These are phyloP conservation scores for Begonia peltatifolia DNA, from an alignment of 306 rosid species.

Conservation along the genomic window DNA sequence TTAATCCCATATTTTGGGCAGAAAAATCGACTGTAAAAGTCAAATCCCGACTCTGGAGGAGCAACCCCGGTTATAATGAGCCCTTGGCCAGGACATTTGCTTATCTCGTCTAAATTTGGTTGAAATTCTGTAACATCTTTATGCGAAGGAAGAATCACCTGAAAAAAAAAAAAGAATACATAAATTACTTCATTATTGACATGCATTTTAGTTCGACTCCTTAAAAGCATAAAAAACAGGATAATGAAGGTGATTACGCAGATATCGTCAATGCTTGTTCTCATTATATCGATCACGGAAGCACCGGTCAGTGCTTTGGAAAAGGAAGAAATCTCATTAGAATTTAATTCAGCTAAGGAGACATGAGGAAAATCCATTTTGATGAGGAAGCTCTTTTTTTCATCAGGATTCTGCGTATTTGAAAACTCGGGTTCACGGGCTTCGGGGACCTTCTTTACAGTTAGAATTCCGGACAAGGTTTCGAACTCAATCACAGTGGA, in stretches of 20 bases:
- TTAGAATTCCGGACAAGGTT: slow-evolving; percentile 55
- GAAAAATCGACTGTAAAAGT: slow-evolving; percentile 50
- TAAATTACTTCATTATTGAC: not conserved
- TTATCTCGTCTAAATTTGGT: slow-evolving; percentile 39
- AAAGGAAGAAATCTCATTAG: slow-evolving; percentile 21
- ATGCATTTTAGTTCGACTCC: too few species aligned
- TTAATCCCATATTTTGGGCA: slow-evolving; percentile 44
- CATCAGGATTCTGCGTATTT: slow-evolving; percentile 14
- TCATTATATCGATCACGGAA: slow-evolving; percentile 35
- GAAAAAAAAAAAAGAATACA: not conserved
- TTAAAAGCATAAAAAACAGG: not conserved
- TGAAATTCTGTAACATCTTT: slow-evolving; percentile 29
- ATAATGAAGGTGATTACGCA: slow-evolving; percentile 29
- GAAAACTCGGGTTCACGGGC: slow-evolving; percentile 3
- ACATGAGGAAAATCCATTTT: slow-evolving; percentile 39
- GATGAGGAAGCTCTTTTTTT: slow-evolving; percentile 17
- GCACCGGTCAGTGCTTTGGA: slow-evolving; percentile 29
- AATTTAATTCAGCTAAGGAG: slow-evolving; percentile 11
- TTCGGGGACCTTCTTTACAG: slow-evolving; percentile 22
- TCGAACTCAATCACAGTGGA: slow-evolving; percentile 33
- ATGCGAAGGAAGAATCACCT: slow-evolving; percentile 49
- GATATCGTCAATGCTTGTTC: slow-evolving; percentile 15
- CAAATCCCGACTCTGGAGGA: slow-evolving; percentile 49
- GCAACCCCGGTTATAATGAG: slow-evolving; percentile 41
- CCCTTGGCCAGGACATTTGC: slow-evolving; percentile 48